Evolutionary conservation across 176 grass and related monocot genomes (phyloP), one percentile per base, ranked within the genome.

Genomic region (Urochloa ruziziensis): DNA sequence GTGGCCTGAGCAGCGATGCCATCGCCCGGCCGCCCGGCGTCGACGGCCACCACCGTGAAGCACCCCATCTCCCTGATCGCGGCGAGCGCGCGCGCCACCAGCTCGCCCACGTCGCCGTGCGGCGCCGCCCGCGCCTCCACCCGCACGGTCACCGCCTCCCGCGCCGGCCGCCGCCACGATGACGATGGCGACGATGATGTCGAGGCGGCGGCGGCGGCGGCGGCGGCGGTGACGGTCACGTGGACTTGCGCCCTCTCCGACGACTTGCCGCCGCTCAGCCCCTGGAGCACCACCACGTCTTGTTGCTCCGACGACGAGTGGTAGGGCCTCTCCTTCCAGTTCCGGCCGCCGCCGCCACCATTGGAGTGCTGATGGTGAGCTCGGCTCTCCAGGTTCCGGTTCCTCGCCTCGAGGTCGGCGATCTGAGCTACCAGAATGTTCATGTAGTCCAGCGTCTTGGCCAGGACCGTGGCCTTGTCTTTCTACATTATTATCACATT

Each of bases 381-480:
- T 73, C 93, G 88, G 65, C 40, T 42, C 52, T 94, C 81, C 15
- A 94, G 94, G 28, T 23, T 83, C 27, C 84, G 83, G 83, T 97
- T 97, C 58, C 39, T 87, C 24, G 85, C 86, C 52, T 94, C 73
- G 0, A 97, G 88, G 24, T 94, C 84, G 0, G 86, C 71, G 73
- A 97, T 83, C 35, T 89, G 89, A 71, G 89, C 17, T 49, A 77
- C 87, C 8, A 97, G 71, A 1, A 81, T 58, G 74, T 83, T 87
- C 89, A 97, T 80, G 78, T 94, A 97, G 15, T 88, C 91, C 81
- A 67, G 80, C 6, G 94, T 87, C 72, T 86, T 90, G 57, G 84
- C 80, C 5, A 97, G 91, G 16, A 97, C 86, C 0, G 94, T 87
- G 1, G 84, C 91, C 54, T 97, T 97, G 89, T 97, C 94, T 70